Base-by-base conservation (phyloP, 2,329 filamentous ascomycete species). In the Cercospora canescens region DNA sequence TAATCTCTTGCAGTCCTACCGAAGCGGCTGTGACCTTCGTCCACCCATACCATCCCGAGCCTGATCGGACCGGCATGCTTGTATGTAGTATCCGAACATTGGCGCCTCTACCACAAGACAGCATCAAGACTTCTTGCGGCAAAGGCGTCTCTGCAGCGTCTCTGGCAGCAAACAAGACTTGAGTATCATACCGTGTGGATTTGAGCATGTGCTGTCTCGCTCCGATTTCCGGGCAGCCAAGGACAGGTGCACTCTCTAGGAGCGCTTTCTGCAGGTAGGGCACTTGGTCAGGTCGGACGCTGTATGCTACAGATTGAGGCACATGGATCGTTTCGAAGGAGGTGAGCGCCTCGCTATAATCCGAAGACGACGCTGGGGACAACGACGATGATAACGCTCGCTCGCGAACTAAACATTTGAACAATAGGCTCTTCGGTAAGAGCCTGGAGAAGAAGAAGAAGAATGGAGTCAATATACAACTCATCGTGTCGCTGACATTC, bases 1-100 rank as follows among this genome's bases (percentile, higher is more conserved):
- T 54, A 41, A 67, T 62, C 34, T 55, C 54, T 58, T 64, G 62
- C 41, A 67, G 26, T n/a, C 62, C 58, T 14, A 67, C 30, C 18
- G 11, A 39, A 9, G 57, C 58, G 21, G 65, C 65, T n/a, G 60
- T 60, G 12, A 21, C 45, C 24, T 60, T 56, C 16, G 56, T 35
- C 64, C 64, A 66, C 28, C 62, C 41, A 48, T 54, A 63, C 60
- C 64, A 66, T 18, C 57, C 52, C 2, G 34, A 16, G 7, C 45
- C 39, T 52, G 57, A 41, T 14, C 41, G 35, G 28, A 60, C 26
- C 7, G 64, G 64, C 30, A 28, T 32, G 26, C 50, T 59, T n/a
- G 55, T 55, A n/a, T 63, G 64, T 24, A 59, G 58, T 1, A 66
- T 41, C 6, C 59, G 64, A n/a, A 66, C 56, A 9, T 58, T 66